These are phyloP conservation scores for Alternaria tenuissima DNA, from an alignment of 2,329 filamentous ascomycete genomes.

Conservation along the genomic window DNA sequence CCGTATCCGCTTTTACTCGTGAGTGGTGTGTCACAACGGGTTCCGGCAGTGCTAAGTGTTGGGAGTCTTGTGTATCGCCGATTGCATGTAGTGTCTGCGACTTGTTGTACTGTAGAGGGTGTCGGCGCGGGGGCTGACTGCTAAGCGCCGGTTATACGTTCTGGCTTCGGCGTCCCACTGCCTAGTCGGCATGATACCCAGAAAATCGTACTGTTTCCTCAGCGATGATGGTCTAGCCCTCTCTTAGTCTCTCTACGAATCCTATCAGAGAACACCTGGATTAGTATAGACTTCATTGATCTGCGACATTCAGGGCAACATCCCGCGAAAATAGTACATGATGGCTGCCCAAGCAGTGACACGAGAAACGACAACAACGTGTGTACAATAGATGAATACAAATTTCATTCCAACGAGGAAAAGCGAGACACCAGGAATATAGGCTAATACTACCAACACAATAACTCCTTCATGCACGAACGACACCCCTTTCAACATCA, in stretches of 20 bases:
- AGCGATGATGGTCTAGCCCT: background rate
- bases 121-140: background rate
- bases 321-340: background rate
- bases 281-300: background rate
- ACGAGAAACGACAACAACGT: too few species aligned
- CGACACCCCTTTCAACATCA: background rate
- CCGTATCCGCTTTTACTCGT: background rate
- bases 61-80: background rate
- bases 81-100: background rate
- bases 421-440: background rate
- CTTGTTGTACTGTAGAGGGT: background rate
- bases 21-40: background rate
- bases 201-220: background rate
- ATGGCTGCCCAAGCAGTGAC: background rate
- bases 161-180: background rate
- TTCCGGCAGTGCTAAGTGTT: background rate
- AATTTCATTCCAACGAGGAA: background rate
- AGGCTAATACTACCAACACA: background rate
- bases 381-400: too few species aligned
- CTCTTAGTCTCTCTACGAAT: background rate
- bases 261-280: background rate
- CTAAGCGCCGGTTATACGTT: background rate
- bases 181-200: background rate
- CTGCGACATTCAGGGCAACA: background rate
- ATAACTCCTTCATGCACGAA: background rate